Evolutionary conservation across 163 green algal genomes (phyloP).

Genomic region (Trebouxiophyceae sp.): DNA sequence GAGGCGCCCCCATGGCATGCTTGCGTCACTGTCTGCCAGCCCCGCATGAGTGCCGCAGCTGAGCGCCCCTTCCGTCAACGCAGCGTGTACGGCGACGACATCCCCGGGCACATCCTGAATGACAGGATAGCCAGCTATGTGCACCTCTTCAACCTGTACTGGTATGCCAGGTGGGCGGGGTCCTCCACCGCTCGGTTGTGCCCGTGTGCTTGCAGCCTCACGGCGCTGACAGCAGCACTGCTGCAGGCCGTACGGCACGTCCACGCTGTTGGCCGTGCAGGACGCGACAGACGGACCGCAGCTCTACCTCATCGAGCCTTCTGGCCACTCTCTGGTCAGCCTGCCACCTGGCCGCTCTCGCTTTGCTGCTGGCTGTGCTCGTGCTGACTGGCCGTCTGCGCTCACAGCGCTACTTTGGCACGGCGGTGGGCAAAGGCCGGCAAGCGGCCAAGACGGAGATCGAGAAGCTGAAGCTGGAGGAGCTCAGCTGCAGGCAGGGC

Average conservation of each 20-base stretch:
- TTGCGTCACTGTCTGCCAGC: too few relatives aligned
- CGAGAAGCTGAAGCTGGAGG: constrained; percentile 89
- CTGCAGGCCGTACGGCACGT: constrained; percentile 75
- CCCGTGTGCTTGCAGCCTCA: neutral
- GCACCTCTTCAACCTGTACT: constrained; percentile 98
- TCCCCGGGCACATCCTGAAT: constrained; percentile 82
- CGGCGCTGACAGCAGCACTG: neutral
- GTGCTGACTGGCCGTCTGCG: too few relatives aligned
- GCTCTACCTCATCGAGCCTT: constrained; percentile 90
- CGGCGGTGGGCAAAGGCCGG: constrained; percentile 91
- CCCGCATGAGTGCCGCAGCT: too few relatives aligned
- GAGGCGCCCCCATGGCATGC: too few relatives aligned
- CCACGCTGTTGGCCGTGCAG: constrained; percentile 72
- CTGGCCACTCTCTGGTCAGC: constrained; percentile 39
- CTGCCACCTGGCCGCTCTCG: too few relatives aligned
- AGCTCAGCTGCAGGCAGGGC: constrained; percentile 83
- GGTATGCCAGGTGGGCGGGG: constrained; percentile 62
- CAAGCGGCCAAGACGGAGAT: constrained; percentile 96
- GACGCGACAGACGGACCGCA: constrained; percentile 70
- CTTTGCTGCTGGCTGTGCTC: too few relatives aligned
- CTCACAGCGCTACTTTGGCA: constrained; percentile 86
- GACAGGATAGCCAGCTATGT: constrained; percentile 88
- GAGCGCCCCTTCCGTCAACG: too few relatives aligned
- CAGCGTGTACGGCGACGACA: constrained; percentile 87
- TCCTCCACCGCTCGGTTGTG: neutral